These are phyloP conservation scores for Xylariaceae sp. DNA, from an alignment of 2,329 filamentous ascomycete species.

Conservation along the genomic window DNA sequence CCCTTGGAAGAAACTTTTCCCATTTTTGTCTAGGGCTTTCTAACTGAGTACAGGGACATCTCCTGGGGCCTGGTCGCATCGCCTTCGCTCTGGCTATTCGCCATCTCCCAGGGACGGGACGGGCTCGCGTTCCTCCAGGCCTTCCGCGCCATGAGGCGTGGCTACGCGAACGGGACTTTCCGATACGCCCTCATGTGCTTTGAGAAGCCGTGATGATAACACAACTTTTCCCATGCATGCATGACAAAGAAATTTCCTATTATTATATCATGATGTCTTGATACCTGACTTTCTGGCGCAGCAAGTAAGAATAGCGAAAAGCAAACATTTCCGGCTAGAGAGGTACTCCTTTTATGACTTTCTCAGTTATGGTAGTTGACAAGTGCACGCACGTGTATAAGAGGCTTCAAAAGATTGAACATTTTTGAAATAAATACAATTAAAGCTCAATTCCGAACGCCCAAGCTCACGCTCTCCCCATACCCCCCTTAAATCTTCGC, in stretches of 20 bases:
- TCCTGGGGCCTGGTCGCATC: slow-evolving; percentile 56
- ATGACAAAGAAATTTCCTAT: too few species aligned
- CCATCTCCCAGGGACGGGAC: slow-evolving; percentile 54
- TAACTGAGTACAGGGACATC: slow-evolving; percentile 46
- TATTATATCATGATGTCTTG: too few species aligned
- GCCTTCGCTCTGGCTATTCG: slow-evolving; percentile 56
- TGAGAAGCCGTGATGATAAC: slow-evolving; percentile 37
- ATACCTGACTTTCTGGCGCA: too few species aligned
- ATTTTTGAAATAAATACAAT: too few species aligned
- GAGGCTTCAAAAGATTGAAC: too few species aligned
- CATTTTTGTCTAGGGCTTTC: not conserved
- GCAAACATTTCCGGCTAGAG: too few species aligned
- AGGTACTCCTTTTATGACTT: too few species aligned
- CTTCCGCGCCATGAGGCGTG: slow-evolving; percentile 55
- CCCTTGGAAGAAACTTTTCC: not conserved
- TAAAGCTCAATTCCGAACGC: too few species aligned
- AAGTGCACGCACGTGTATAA: too few species aligned
- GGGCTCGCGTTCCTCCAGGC: slow-evolving; percentile 56
- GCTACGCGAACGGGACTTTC: slow-evolving; percentile 54
- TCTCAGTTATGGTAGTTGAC: too few species aligned
- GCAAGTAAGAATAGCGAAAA: too few species aligned
- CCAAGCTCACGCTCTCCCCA: not conserved
- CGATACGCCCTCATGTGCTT: slow-evolving; percentile 55
- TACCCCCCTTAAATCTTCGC: not conserved
- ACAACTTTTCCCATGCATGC: too few species aligned